Base-by-base conservation (phyloP, 805 yeast genomes). In the Candida koratica region DNA sequence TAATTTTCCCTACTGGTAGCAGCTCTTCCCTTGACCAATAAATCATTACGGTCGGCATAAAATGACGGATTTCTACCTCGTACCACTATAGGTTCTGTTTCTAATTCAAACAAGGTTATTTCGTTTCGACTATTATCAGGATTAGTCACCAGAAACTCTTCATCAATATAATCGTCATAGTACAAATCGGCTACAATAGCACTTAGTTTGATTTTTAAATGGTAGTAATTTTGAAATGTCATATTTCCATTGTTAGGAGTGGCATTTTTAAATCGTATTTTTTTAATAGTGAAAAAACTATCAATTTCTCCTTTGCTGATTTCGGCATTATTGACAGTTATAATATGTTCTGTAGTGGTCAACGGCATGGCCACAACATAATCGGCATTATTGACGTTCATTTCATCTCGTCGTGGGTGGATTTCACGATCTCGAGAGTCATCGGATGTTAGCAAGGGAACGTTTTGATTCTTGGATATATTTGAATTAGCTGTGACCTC, bases 21-120 rank as follows among this genome's bases (percentile, higher is more conserved):
- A 11, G 52, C 37, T 31, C 60, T 41, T 4, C 54, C 52, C 35
- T 53, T 51, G 24, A 77, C 66, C 33, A 67, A 47, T 14, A 74
- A 53, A 46, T 75, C 79, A 32, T 73, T 69, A 38, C 77, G 56
- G 38, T 73, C 75, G 22, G 67, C 65, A 46, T 76, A 77, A 43
- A 77, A 77, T n/a, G 75, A 65, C 3, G 83, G 82, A 45, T 77
- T 77, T 34, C 82, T 53, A 3, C 83, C 83, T 42, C 83, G 54
- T 6, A 77, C 82, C 10, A 73, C 72, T 3, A 77, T 69, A 1
- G 79, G 79, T 22, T 67, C 59, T 41, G 60, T 60, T 5, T 47
- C 44, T 17, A 61, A 44, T 34, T 61, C 68, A 37, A 48, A 46
- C 15, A 61, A 41, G 4, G 46, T 44, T 4, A 61, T 49, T 38